Evolutionary conservation across 768 basidiomycete genomes (phyloP).

Genomic region (Boletus subcaerulescens): DNA sequence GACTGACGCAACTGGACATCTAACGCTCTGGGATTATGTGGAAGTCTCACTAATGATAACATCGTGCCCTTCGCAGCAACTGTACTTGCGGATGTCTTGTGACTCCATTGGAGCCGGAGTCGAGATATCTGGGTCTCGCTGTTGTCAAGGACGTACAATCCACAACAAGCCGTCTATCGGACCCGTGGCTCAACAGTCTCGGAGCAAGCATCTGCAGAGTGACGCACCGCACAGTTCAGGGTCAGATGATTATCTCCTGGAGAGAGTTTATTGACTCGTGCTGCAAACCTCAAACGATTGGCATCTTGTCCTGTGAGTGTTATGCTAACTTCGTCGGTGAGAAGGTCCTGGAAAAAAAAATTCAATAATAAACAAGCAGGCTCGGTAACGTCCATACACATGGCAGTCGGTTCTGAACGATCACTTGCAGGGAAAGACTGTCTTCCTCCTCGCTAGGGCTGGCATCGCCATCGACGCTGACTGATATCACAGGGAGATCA

Average conservation of each 20-base stretch:
- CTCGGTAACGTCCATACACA: constrained; percentile 54
- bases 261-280: constrained; percentile 40
- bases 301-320: constrained; percentile 60
- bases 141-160: constrained; percentile 64
- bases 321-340: constrained; percentile 60
- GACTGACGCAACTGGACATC: constrained; percentile 65
- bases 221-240: constrained; percentile 71
- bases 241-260: constrained; percentile 58
- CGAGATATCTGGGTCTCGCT: constrained; percentile 65
- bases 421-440: constrained; percentile 57
- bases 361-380: constrained; percentile 6
- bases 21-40: constrained; percentile 58
- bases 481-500: constrained; percentile 66
- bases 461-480: constrained; percentile 48
- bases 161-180: constrained; percentile 58
- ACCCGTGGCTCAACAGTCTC: not conserved
- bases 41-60: constrained; percentile 55
- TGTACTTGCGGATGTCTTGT: constrained; percentile 33
- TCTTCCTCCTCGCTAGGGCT: constrained; percentile 59
- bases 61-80: constrained; percentile 27
- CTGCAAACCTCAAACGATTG: constrained; percentile 57
- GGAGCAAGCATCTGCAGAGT: not conserved
- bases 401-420: constrained; percentile 64
- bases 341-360: constrained; percentile 45
- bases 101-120: constrained; percentile 64